Conservation (phyloP, 306 rosid genomes). For the Cucurbita pepo region DNA sequence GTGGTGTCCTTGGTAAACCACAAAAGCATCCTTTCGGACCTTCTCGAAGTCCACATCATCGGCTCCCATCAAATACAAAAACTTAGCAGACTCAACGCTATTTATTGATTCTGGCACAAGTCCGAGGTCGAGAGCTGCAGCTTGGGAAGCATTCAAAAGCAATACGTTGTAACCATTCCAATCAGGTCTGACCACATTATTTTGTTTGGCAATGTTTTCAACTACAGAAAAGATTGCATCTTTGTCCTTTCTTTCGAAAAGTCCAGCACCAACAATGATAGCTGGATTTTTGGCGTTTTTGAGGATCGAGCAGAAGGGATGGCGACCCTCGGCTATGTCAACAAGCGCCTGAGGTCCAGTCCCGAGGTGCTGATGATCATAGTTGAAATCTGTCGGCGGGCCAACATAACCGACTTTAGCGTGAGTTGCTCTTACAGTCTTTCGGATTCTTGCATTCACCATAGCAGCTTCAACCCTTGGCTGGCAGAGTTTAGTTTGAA, state of each 20-base stretch:
- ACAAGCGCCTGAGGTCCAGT: slow-evolving; percentile 62
- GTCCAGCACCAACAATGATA: slow-evolving; percentile 74
- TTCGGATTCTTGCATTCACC: slow-evolving; percentile 91
- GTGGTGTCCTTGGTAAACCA: slow-evolving; percentile 97
- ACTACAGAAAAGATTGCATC: slow-evolving; percentile 61
- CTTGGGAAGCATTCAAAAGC: slow-evolving; percentile 93
- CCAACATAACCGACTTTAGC: slow-evolving; percentile 92
- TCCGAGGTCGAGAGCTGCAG: slow-evolving; percentile 98
- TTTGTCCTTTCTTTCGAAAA: slow-evolving; percentile 78
- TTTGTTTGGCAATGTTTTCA: slow-evolving; percentile 48
- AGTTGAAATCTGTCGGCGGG: slow-evolving; percentile 63
- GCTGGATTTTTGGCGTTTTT: slow-evolving; percentile 69
- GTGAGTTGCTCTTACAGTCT: slow-evolving; percentile 55
- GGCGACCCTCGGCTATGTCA: slow-evolving; percentile 77
- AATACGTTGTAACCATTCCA: slow-evolving; percentile 87
- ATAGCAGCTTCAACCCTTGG: slow-evolving; percentile 98
- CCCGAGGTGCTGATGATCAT: slow-evolving; percentile 79
- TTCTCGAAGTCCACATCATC: slow-evolving; percentile 64
- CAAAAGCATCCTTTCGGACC: slow-evolving; percentile 73
- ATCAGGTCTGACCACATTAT: slow-evolving; percentile 60
- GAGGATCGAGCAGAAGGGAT: slow-evolving; percentile 53
- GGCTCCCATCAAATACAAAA: slow-evolving; percentile 92
- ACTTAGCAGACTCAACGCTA: slow-evolving; percentile 63
- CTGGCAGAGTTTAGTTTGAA: slow-evolving; percentile 32
- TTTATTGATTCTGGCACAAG: slow-evolving; percentile 84